A percentile compares a stretch with the other conserved stretches of the same genome.
These are phyloP conservation scores for Pythium aphanidermatum DNA, from an alignment of 352 stramenopile genomes.

Conservation along the genomic window DNA sequence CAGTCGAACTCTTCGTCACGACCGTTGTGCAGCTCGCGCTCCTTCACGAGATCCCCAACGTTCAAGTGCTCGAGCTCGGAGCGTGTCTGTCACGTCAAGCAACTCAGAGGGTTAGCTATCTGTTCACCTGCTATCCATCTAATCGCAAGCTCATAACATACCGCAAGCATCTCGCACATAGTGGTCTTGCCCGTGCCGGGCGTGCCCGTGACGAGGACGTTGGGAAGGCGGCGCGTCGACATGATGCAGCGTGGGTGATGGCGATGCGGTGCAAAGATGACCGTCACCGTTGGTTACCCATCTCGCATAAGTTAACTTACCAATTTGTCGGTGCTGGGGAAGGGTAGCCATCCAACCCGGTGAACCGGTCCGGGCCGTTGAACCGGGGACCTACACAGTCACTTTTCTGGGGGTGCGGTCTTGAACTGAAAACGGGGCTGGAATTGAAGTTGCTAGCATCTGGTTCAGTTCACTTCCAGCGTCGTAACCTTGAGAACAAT, in stretches of 20 bases:
- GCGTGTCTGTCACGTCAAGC: slow-evolving; percentile 9
- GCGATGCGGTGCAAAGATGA: neutral
- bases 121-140: too few species aligned
- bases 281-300: neutral
- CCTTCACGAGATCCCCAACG: slow-evolving; percentile 91
- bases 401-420: too few species aligned
- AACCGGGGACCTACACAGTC: too few species aligned
- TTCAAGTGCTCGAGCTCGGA: slow-evolving; percentile 91
- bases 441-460: too few species aligned
- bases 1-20: slow-evolving; percentile 95
- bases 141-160: too few species aligned
- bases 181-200: slow-evolving; percentile 94
- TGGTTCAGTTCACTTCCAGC: too few species aligned
- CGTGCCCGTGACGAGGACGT: slow-evolving; percentile 97
- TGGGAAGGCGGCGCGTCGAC: slow-evolving; percentile 58
- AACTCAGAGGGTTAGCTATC: slow-evolving; percentile 13
- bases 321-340: neutral
- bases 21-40: slow-evolving; percentile 70
- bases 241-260: neutral
- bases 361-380: too few species aligned
- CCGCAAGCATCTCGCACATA: slow-evolving; percentile 89
- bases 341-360: slow-evolving; percentile 14
- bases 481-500: too few species aligned
- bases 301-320: neutral
- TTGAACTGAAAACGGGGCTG: too few species aligned